Conservation (phyloP, 202 grass and related monocot species). For the Musa balbisiana region DNA sequence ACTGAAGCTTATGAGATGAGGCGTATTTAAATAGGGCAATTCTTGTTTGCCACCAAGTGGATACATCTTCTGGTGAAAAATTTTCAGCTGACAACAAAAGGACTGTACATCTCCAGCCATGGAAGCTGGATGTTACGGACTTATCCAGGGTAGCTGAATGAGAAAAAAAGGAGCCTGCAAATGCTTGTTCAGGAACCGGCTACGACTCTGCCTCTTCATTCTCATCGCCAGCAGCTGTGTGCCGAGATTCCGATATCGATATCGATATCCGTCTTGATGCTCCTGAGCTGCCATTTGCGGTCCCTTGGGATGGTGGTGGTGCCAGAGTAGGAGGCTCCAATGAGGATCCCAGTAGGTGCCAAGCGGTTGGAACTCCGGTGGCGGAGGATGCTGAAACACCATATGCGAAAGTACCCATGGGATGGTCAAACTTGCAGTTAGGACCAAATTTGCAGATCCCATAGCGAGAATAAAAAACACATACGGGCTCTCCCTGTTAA, state of each 20-base stretch:
- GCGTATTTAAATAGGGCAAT: slow-evolving; percentile 6
- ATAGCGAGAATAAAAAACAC: slow-evolving; percentile 72
- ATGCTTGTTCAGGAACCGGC: background rate
- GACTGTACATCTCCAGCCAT: background rate
- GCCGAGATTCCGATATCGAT: slow-evolving; percentile 40
- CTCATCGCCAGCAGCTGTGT: slow-evolving; percentile 47
- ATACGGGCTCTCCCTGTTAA: slow-evolving; percentile 57
- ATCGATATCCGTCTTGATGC: slow-evolving; percentile 33
- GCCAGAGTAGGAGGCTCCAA: slow-evolving; percentile 28
- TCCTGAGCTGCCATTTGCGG: slow-evolving; percentile 24
- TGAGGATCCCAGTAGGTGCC: slow-evolving; percentile 32
- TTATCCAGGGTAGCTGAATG: slow-evolving; percentile 1
- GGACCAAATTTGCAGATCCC: slow-evolving; percentile 81
- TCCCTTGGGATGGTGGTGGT: slow-evolving; percentile 23
- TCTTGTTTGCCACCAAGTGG: slow-evolving; percentile 12
- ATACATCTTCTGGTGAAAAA: slow-evolving; percentile 21
- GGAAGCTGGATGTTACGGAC: background rate
- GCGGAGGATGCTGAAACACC: slow-evolving; percentile 43
- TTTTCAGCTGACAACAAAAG: slow-evolving; percentile 19
- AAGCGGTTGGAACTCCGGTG: slow-evolving; percentile 28
- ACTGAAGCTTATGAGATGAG: slow-evolving; percentile 21
- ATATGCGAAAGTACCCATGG: slow-evolving; percentile 52
- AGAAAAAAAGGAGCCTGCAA: background rate
- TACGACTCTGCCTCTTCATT: slow-evolving; percentile 53
- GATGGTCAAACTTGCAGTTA: slow-evolving; percentile 85